Evolutionary conservation across 768 basidiomycete species (phyloP), one percentile per base, ranked within the genome.

Genomic region (Phaeotremella fagi): DNA sequence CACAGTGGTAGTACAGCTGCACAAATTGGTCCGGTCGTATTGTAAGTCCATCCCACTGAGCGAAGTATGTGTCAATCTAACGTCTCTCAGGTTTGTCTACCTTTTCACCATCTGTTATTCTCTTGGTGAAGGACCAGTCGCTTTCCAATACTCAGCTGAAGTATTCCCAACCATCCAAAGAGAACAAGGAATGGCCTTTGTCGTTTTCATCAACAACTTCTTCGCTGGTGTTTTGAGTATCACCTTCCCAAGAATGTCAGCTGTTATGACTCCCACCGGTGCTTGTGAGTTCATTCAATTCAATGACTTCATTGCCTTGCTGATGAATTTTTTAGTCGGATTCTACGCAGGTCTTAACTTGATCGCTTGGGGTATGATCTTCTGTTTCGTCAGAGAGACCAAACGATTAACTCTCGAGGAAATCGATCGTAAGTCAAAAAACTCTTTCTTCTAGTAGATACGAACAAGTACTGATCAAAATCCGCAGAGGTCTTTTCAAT

Each of bases 161-260:
- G 89, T 87, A 15, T 95, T 88, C 82, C 90, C 90, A 3, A 79
- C 90, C 42, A 86, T 85, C 31, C 82, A 87, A 54, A 79, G 88
- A 67, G 86, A 88, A 64, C 80, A 85, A 76, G 87, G 86, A 37
- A 88, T 88, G 86, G 24, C 18, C 22, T 42, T 37, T 42, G 55
- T 43, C 46, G 31, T 33, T 20, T 18, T 18, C 23, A 25, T n/a
- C 11, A 50, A 7, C 26, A 22, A 12, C 16, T 50, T 56, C 43
- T 59, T 48, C 52, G 56, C 68, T 61, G 71, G 50, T 50, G 57
- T 70, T 26, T 54, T 72, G 15, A 55, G 54, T 35, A 29, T 73
- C 50, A 68, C 67, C 1, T 88, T 86, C 80, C 87, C 86, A 9
- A 81, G 79, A 12, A 78, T 88, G 45, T 65, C 82, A 20, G 76